Conservation (phyloP, 1,284 basidiomycete species). For the Volvariella surrecta region DNA sequence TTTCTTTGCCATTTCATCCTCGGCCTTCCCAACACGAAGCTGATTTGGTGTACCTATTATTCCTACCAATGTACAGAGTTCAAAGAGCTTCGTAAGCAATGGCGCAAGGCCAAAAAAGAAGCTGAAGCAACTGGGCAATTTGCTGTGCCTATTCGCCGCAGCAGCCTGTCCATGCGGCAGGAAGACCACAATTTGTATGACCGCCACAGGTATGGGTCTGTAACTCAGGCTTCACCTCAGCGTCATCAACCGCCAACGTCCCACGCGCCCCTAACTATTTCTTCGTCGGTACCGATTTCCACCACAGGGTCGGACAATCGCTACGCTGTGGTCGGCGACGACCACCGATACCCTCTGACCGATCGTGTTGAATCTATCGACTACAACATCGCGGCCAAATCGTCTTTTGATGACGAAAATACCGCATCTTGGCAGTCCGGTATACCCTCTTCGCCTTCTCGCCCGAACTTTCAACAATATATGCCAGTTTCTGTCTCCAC, state of each 20-base stretch:
- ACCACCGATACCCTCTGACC: constrained; percentile 23
- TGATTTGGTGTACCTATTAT: constrained; percentile 2
- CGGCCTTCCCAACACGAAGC: constrained; percentile 6
- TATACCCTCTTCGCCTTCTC: constrained; percentile 7
- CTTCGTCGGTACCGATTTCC: constrained; percentile 18
- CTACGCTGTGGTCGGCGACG: constrained; percentile 22
- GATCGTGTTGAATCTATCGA: constrained; percentile 22
- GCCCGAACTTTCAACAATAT: constrained; percentile 12
- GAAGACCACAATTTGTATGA: constrained; percentile 21
- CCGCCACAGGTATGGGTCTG: constrained; percentile 14
- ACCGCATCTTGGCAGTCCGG: constrained; percentile 26
- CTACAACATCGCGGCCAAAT: constrained; percentile 18
- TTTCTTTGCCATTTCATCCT: constrained; percentile 7
- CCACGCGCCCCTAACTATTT: constrained; percentile 12
- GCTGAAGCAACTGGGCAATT: constrained; percentile 21
- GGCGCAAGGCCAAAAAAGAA: constrained; percentile 91
- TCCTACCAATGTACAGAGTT: constrained; percentile 62
- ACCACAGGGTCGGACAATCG: constrained; percentile 19
- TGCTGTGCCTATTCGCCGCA: constrained; percentile 20
- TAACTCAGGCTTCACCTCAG: constrained; percentile 13
- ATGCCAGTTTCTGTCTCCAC: constrained; percentile 1
- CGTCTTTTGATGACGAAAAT: constrained; percentile 19
- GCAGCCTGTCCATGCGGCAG: constrained; percentile 17
- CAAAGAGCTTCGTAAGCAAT: constrained; percentile 93
- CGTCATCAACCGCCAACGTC: constrained; percentile 13